Evolutionary conservation across 441 rosid species (phyloP), one percentile per base, ranked within the genome.

Genomic region (Populus trichocarpa): DNA sequence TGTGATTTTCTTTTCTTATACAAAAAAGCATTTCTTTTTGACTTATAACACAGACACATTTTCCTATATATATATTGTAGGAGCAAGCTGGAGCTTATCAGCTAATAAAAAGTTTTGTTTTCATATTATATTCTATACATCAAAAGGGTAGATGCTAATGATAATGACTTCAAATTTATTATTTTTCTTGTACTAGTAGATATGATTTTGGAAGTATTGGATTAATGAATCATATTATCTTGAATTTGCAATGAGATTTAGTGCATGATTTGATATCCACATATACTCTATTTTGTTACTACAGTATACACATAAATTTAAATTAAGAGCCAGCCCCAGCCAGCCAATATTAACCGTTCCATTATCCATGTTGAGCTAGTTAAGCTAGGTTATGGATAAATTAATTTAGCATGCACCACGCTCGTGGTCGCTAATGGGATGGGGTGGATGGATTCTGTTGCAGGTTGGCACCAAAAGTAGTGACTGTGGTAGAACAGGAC

Each of bases 401-500:
- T 30, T 30, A 30, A 42, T 42, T 1, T 42, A 42, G 50, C 50
- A 42, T n/a, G 26, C 65, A 59, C 26, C 65, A n/a, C 11, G 12
- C 65, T 59, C n/a, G 70, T 16, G 22, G 36, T 67, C n/a, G 13
- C 38, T 35, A 9, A 36, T 5, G 18, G 42, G 26, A 16, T 66
- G 8, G 22, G 30, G 26, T 73, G 36, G 46, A 42, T 72, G 42
- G 65, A 23, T 18, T 59, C 20, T 75, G 26, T 32, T 74, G 70
- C 89, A 92, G 97, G 84, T 88, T 96, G 87, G 91, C 89, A 20
- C 99, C 99, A 20, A 96, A 93, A 84, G 97, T 96, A 22, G 97
- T 96, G 82, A 96, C 99, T 53, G 93, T 94, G 63, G 99, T 96
- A 78, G 99, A 96, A 69, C 99, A 96, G 80, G 98, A 96, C 82